These are phyloP conservation scores for Myriosclerotinia duriaeana DNA, from an alignment of 2,329 filamentous ascomycete species.

Conservation along the genomic window DNA sequence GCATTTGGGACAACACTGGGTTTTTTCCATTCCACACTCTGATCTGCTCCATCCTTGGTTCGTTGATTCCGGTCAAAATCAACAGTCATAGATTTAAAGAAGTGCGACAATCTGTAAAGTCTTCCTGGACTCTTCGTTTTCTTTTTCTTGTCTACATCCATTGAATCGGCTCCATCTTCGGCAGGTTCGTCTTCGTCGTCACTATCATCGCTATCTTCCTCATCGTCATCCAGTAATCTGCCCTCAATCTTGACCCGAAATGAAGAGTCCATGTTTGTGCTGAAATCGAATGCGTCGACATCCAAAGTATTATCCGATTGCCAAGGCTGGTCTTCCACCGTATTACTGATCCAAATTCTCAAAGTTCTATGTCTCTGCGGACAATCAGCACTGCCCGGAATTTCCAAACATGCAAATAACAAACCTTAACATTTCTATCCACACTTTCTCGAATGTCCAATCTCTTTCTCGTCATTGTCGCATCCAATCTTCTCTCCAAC, in stretches of 20 bases:
- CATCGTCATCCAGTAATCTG: slow-evolving; percentile 70
- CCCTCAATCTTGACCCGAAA: slow-evolving; percentile 94
- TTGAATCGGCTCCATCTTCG: slow-evolving; percentile 41
- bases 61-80: slow-evolving; percentile 66
- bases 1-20: slow-evolving; percentile 56
- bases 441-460: slow-evolving; percentile 84
- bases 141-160: slow-evolving; percentile 56
- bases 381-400: slow-evolving; percentile 25
- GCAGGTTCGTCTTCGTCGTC: slow-evolving; percentile 49
- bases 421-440: slow-evolving; percentile 69
- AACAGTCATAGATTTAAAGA: slow-evolving; percentile 77
- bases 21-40: slow-evolving; percentile 82
- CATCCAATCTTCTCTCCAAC: slow-evolving; percentile 83
- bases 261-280: slow-evolving; percentile 70
- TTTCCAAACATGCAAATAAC: slow-evolving; percentile 25
- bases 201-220: slow-evolving; percentile 50
- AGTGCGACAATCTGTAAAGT: slow-evolving; percentile 67
- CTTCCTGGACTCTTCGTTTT: slow-evolving; percentile 47
- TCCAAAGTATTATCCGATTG: slow-evolving; percentile 67
- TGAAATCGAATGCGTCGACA: slow-evolving; percentile 78
- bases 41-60: slow-evolving; percentile 55
- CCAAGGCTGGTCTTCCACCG: slow-evolving; percentile 91
- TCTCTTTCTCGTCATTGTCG: slow-evolving; percentile 90
- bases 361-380: slow-evolving; percentile 73
- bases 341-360: slow-evolving; percentile 93